Evolutionary conservation across 495 filamentous ascomycete genomes (phyloP).

Genomic region (Astrocystis sublimbata): DNA sequence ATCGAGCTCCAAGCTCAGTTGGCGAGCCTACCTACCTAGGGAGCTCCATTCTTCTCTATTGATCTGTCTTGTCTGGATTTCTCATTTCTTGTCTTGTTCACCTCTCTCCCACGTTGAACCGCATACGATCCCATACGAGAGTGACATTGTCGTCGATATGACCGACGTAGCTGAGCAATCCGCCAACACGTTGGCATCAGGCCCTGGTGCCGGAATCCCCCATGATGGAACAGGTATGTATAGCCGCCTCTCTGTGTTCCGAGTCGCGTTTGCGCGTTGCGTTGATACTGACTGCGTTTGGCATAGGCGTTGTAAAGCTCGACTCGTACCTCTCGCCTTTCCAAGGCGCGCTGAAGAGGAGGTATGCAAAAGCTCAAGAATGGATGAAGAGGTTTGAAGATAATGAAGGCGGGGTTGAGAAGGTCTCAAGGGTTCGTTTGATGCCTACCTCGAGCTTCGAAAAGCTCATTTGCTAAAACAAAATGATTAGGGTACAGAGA

Average conservation of each 20-base stretch:
- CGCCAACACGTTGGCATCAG: slow-evolving; percentile 40
- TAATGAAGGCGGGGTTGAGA: slow-evolving; percentile 84
- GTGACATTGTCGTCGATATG: slow-evolving; percentile 31
- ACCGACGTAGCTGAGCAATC: slow-evolving; percentile 38
- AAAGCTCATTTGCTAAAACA: slow-evolving; percentile 12
- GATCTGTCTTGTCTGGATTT: not conserved
- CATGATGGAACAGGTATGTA: slow-evolving; percentile 51
- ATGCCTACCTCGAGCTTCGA: not conserved
- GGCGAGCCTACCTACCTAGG: not conserved
- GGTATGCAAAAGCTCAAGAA: slow-evolving; percentile 77
- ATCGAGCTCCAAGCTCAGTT: slow-evolving; percentile 12
- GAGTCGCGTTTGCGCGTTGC: not conserved
- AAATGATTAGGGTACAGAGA: slow-evolving; percentile 70
- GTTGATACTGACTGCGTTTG: slow-evolving; percentile 25
- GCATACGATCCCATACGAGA: not conserved
- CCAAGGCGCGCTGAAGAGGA: slow-evolving; percentile 69
- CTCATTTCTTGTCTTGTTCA: not conserved
- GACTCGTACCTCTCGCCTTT: slow-evolving; percentile 92
- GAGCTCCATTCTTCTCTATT: slow-evolving; percentile 4
- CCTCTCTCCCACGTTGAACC: not conserved
- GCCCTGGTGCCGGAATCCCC: slow-evolving; percentile 39
- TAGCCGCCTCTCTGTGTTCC: not conserved
- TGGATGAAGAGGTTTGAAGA: slow-evolving; percentile 86
- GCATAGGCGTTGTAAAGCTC: slow-evolving; percentile 75
- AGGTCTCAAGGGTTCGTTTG: slow-evolving; percentile 76